These are phyloP conservation scores for Cutaneotrichosporon cyanovorans DNA, from an alignment of 1,284 basidiomycete genomes.

Conservation along the genomic window DNA sequence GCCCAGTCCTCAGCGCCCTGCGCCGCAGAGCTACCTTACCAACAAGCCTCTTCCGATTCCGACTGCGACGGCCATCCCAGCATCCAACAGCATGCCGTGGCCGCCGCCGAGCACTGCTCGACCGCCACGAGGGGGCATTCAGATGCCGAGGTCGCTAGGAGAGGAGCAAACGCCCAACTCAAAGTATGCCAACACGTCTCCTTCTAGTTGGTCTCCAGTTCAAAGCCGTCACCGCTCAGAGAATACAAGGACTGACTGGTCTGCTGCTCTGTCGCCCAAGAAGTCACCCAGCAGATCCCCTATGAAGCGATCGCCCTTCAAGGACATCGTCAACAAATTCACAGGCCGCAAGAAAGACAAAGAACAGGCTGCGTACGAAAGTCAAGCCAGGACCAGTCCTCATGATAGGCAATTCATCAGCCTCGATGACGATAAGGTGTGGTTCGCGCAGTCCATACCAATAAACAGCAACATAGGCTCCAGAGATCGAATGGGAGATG, in stretches of 20 bases:
- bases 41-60: conserved; percentile 37
- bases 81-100: conserved; percentile 12
- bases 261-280: too few relatives aligned
- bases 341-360: conserved; percentile 33
- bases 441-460: conserved; percentile 16
- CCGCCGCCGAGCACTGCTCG: conserved; percentile 1
- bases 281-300: conserved; percentile 1
- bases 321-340: conserved; percentile 35
- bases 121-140: neutral
- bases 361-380: conserved; percentile 3
- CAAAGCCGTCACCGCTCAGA: conserved; percentile 19
- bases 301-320: conserved; percentile 30
- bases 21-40: conserved; percentile 24
- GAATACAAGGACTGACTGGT: too few relatives aligned
- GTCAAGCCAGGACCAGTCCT: conserved; percentile 7
- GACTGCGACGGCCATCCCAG: conserved; percentile 14
- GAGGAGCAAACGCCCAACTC: neutral
- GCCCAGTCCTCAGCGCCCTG: neutral
- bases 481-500: conserved; percentile 35
- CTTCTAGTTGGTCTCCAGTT: conserved; percentile 17
- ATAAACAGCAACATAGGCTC: conserved; percentile 11
- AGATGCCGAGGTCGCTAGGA: conserved; percentile 20
- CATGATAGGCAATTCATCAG: neutral
- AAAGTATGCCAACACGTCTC: conserved; percentile 1
- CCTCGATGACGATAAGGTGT: conserved; percentile 12